These are phyloP conservation scores for Xerocomus amazonicus DNA, from an alignment of 1,284 basidiomycete species.

Conservation along the genomic window DNA sequence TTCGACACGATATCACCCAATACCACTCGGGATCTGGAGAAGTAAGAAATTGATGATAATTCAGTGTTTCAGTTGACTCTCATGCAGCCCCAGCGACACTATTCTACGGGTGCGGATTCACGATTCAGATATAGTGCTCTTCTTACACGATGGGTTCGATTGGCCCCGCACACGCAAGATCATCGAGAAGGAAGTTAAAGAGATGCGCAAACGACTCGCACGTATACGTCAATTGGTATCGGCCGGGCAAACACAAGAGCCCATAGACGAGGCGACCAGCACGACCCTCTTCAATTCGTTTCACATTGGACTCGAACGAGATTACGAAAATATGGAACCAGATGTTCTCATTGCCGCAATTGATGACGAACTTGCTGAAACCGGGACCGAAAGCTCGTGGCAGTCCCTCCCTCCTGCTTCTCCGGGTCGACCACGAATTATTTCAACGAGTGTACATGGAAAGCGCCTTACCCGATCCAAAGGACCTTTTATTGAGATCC, in stretches of 20 bases:
- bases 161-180: conserved; percentile 83
- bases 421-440: conserved; percentile 37
- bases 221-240: conserved; percentile 95
- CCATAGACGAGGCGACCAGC: conserved; percentile 74
- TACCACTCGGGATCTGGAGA: conserved; percentile 38
- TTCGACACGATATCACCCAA: conserved; percentile 68
- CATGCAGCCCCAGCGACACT: conserved; percentile 44
- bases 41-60: conserved; percentile 38
- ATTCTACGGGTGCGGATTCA: conserved; percentile 53
- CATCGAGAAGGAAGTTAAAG: conserved; percentile 86
- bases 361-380: conserved; percentile 80
- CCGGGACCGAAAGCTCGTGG: conserved; percentile 83
- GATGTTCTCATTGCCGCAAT: conserved; percentile 83
- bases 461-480: conserved; percentile 74
- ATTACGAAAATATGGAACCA: conserved; percentile 70
- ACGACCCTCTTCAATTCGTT: conserved; percentile 90
- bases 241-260: conserved; percentile 84
- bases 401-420: conserved; percentile 62
- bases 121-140: conserved; percentile 61
- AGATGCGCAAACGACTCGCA: conserved; percentile 81
- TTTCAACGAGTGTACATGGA: conserved; percentile 46
- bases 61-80: conserved; percentile 14
- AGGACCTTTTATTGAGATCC: conserved; percentile 82
- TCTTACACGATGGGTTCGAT: conserved; percentile 91
- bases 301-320: conserved; percentile 79